Conservation (phyloP, 2,329 filamentous ascomycete species). For the Pseudocercospora eumusae region DNA sequence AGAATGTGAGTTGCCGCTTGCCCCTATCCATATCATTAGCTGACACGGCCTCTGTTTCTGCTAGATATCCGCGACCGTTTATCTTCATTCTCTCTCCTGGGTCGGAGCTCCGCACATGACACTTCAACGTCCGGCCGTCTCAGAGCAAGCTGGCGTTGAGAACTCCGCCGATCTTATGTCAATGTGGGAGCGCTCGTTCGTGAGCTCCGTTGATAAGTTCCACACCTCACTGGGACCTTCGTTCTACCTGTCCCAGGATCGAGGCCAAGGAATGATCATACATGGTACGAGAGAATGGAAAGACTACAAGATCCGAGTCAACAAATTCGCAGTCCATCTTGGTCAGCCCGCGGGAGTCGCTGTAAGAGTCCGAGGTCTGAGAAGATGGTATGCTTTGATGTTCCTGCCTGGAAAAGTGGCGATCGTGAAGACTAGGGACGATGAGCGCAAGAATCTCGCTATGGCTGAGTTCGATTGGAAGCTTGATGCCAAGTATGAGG, state of each 20-base stretch:
- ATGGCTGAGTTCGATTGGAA: neutral
- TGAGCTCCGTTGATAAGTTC: constrained; percentile 1
- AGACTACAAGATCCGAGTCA: neutral
- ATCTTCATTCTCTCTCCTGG: neutral
- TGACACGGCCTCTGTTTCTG: too few species aligned
- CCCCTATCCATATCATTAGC: too few species aligned
- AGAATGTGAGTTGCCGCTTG: too few species aligned
- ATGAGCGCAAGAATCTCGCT: neutral
- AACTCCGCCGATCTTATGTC: neutral
- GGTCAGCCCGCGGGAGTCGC: neutral
- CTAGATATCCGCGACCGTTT: neutral
- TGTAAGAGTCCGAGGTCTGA: constrained; percentile 5
- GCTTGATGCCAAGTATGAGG: neutral
- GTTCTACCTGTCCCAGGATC: neutral
- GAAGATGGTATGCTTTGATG: constrained; percentile 10
- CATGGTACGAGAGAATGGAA: constrained; percentile 1
- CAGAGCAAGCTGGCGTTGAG: neutral
- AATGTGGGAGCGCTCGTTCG: neutral
- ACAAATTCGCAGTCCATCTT: neutral
- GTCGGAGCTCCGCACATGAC: neutral
- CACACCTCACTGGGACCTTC: constrained; percentile 1
- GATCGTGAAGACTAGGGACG: neutral
- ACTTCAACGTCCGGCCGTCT: neutral
- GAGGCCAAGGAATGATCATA: constrained; percentile 7
- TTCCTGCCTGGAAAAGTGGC: neutral